Evolutionary conservation across 2,329 filamentous ascomycete genomes (phyloP), one percentile per base, ranked within the genome.

Genomic region (Ophiostoma australiae): DNA sequence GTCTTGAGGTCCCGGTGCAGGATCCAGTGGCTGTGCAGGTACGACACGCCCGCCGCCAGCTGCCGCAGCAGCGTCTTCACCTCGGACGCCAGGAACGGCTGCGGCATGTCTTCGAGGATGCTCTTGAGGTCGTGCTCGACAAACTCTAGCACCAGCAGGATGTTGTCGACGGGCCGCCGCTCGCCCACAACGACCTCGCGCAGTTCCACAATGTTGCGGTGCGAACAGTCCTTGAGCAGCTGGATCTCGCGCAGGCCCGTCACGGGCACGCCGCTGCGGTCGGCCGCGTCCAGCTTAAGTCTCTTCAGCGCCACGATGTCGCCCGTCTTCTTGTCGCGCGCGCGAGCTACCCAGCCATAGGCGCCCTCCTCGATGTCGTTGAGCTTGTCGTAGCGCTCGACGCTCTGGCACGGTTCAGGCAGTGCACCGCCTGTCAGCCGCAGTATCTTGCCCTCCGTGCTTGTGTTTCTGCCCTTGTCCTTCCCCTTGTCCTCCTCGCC

Each of bases 281-380:
- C 93, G 73, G 87, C 86, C 66, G 87, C 82, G 77, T 97, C 92
- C 80, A 97, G 88, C 84, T 99, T 99, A 71, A 98, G 85, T 78
- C 93, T 90, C 84, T 99, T 99, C 74, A 99, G 83, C 17, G 95
- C 95, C 27, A 98, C 94, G 7, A 99, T 86, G 71, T 90, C 87
- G 44, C 91, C 91, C 0, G 91, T 94, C 4, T 84, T 82, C 41
- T 86, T 83, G 76, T 96, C 90, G 73, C 85, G 89, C 15, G 93
- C 95, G 72, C 95, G 86, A 70, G 94, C 94, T 4, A 99, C 95
- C 87, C 90, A 94, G 66, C 95, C 95, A 80, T 99, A 99, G 10
- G 93, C 93, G 48, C 95, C 95, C 82, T 99, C 95, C 80, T 98
- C 95, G 76, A 99, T 99, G 78, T 95, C 91, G 80, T 99, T 99